Base-by-base conservation (phyloP, 2,329 filamentous ascomycete species). In the Curvularia eragrostidis region DNA sequence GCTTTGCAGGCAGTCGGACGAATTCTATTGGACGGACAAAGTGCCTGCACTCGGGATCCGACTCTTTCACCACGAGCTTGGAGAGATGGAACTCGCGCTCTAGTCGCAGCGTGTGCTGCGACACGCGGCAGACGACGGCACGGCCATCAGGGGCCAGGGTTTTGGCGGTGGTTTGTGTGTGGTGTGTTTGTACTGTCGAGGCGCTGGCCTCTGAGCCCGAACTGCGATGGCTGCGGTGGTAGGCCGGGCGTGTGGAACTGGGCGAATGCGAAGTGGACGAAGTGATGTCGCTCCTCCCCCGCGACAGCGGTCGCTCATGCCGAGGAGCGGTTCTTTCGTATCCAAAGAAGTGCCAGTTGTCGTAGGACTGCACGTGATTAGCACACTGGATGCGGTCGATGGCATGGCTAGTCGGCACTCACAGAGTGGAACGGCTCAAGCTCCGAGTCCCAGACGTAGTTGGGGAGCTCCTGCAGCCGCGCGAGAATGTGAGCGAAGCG, bases 61-160 rank as follows among this genome's bases (percentile, higher is more conserved):
- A 88, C 13, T 87, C 87, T 54, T 85, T 82, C 38, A 88, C 87
- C 48, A 97, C 82, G 58, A 83, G 86, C 76, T 90, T 91, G 71
- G 89, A 87, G 65, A 95, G 90, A 68, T 96, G 91, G 71, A 90
- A 97, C 56, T 94, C 89, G 61, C 93, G 84, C 80, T 98, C 93
- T 66, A 97, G 87, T 7, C 93, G 87, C 51, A 97, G 81, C 15
- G 89, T 84, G 77, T 97, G 91, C 61, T 86, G 89, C 0, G 93
- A 97, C 43, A 97, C 83, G 21, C 92, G 88, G 42, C 93, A 94
- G 26, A 97, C 82, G 5, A 97, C 88, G 7, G 85, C 84, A 71
- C 59, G 42, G 77, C 82, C 47, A 63, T 70, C 59, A 30, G 48
- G 61, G 70, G 78, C n/a, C 73, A 72, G 7, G 74, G 78, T 48